Evolutionary conservation across 2,329 filamentous ascomycete species (phyloP), one percentile per base, ranked within the genome.

Genomic region (Aspergillus ochraceus): DNA sequence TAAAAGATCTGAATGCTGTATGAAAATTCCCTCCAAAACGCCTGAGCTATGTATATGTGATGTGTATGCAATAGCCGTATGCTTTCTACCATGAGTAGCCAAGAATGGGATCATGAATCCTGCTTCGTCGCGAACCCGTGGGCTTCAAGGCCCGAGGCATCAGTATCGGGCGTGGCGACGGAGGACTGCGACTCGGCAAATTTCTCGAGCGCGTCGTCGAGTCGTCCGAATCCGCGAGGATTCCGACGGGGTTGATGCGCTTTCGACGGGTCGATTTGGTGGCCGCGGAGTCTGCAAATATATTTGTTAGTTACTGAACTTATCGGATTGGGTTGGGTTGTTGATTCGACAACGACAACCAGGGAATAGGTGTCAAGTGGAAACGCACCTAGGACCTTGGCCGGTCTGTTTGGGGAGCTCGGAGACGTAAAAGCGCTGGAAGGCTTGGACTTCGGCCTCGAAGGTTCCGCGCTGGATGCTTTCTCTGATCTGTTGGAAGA

Each of bases 351-450:
- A 29, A 29, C 57, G 24, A 57, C 26, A 29, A 29, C 26, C 26
- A 29, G 26, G 26, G 26, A 8, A 29, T 29, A 29, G 26, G 9
- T 29, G 9, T 29, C 26, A 14, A 39, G 32, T n/a, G 36, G 49
- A 20, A 32, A 68, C 73, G 60, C 77, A 83, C 74, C 91, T 84
- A 10, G 95, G 95, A 10, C 93, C 87, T 68, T 89, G 81, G 0
- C 92, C 94, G 0, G 87, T 91, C 42, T 88, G 89, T 49, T 83
- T 80, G 0, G 94, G 94, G 30, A 98, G 72, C 12, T 88, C 83
- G 0, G 85, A 72, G 65, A 90, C 89, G 71, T 97, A 98, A 3
- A 72, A 71, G 4, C 79, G 79, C 55, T 86, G 84, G 69, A 97
- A 97, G 0, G 74, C 78, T 1, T 79, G 76, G 0, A 78, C 69